These are phyloP conservation scores for Didymellaceae sp. DNA, from an alignment of 2,329 filamentous ascomycete species.

Conservation along the genomic window DNA sequence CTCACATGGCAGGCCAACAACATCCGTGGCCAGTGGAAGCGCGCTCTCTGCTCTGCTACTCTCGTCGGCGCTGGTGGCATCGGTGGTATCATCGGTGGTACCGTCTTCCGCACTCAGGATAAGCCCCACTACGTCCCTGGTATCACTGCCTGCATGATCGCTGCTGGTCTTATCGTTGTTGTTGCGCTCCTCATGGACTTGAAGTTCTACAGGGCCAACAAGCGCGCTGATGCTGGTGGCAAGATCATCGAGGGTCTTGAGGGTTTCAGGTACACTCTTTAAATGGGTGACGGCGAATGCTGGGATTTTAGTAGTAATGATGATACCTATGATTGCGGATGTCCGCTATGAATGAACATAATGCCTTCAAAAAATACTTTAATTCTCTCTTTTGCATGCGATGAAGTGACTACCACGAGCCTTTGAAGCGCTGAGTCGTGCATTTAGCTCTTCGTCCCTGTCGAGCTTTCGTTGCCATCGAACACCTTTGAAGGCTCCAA, in stretches of 20 bases:
- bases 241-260: slow-evolving; percentile 47
- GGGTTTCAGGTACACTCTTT: slow-evolving; percentile 42
- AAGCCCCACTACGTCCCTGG: slow-evolving; percentile 44
- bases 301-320: too few relatives aligned
- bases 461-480: too few relatives aligned
- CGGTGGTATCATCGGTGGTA: slow-evolving; percentile 77
- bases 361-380: too few relatives aligned
- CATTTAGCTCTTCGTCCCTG: too few relatives aligned
- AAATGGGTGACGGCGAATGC: neutral
- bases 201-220: slow-evolving; percentile 47
- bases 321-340: neutral
- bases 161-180: slow-evolving; percentile 44
- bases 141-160: slow-evolving; percentile 48
- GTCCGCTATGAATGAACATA: slow-evolving; percentile 1
- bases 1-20: slow-evolving; percentile 88
- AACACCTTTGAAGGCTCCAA: too few relatives aligned
- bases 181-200: slow-evolving; percentile 40
- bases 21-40: slow-evolving; percentile 86
- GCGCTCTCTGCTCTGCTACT: slow-evolving; percentile 77
- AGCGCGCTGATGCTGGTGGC: slow-evolving; percentile 48
- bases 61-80: slow-evolving; percentile 78
- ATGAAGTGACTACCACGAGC: too few relatives aligned
- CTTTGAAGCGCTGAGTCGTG: too few relatives aligned
- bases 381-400: too few relatives aligned
- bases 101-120: slow-evolving; percentile 67